Base-by-base conservation (phyloP, 495 filamentous ascomycete species). In the Penicillium angulare region DNA sequence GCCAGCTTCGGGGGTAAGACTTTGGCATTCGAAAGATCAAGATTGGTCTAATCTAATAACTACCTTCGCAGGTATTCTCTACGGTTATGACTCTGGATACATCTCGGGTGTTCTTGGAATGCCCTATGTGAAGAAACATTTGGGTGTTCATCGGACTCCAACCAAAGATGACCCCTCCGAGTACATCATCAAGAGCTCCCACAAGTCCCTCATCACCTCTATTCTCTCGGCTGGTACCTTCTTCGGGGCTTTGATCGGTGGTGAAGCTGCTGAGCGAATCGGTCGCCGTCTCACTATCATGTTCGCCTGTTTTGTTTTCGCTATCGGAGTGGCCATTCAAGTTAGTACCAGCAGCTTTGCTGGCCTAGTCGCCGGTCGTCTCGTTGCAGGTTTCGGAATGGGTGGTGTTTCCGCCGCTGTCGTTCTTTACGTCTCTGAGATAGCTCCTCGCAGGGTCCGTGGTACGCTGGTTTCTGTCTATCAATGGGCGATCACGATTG, bases 221-320 rank as follows among this genome's bases (percentile, higher is more conserved):
- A 87, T 89, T 53, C 75, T 89, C 6, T 89, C 86, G 36, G 79
- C 76, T 53, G 86, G 86, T 59, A 89, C 86, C 48, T 89, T 89
- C 76, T 80, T 88, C 51, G 86, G 86, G 36, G 84, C 86, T 38
- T 61, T 89, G 39, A 73, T 85, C 43, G 83, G 82, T 18, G 85
- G 83, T 65, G 78, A 80, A 53, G 40, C 85, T 15, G 81, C 85
- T 45, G 86, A 89, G 58, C 73, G 64, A 56, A 72, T 84, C 44
- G 86, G 86, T 49, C 83, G 86, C 56, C 81, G 83, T 38, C 76
- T 74, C 38, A 87, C 84, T 16, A 79, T 89, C 66, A 83, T 89
- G 54, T 33, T 67, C 5, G 83, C 84, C 38, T 87, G 84, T 54
- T 22, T 63, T 8, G 67, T 88, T 64, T 89, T 86, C 72, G 67